phyloP scores from a whole-genome alignment of 305 asterid species.

The Stenogyne calaminthoides region DNA sequence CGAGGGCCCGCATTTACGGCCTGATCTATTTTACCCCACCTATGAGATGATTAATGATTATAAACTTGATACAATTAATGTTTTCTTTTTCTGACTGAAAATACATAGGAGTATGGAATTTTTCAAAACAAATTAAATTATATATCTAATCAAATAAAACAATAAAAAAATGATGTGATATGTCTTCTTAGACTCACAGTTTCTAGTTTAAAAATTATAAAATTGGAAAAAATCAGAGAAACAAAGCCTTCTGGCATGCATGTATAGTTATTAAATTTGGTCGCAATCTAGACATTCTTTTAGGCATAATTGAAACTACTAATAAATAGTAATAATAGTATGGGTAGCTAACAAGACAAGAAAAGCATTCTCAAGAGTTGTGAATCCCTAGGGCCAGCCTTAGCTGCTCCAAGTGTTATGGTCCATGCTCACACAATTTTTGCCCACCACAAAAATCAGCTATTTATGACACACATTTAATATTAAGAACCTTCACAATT shows the following conservation, averaged over 20 bases:
- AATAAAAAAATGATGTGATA: background rate
- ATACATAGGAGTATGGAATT: background rate
- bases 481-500: conserved; percentile 22
- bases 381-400: conserved; percentile 28
- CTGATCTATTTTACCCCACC: conserved; percentile 30
- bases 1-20: conserved; percentile 40
- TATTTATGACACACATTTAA: conserved; percentile 32
- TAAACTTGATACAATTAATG: background rate
- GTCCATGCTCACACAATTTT: conserved; percentile 28
- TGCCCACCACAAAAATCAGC: conserved; percentile 29
- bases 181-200: background rate
- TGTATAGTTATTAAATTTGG: background rate
- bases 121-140: background rate
- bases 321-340: background rate
- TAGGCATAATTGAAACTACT: background rate
- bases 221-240: background rate
- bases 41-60: background rate
- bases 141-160: too few relatives aligned
- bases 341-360: conserved; percentile 47
- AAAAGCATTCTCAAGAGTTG: conserved; percentile 39
- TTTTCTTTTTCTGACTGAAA: background rate
- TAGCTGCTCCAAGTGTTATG: conserved; percentile 28
- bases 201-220: background rate
- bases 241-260: background rate
- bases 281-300: conserved; percentile 30